A percentile compares a stretch with the other conserved stretches of the same genome.
Conservation (phyloP, 73 alveolate genomes). For the Vitrella brassicaformis region DNA sequence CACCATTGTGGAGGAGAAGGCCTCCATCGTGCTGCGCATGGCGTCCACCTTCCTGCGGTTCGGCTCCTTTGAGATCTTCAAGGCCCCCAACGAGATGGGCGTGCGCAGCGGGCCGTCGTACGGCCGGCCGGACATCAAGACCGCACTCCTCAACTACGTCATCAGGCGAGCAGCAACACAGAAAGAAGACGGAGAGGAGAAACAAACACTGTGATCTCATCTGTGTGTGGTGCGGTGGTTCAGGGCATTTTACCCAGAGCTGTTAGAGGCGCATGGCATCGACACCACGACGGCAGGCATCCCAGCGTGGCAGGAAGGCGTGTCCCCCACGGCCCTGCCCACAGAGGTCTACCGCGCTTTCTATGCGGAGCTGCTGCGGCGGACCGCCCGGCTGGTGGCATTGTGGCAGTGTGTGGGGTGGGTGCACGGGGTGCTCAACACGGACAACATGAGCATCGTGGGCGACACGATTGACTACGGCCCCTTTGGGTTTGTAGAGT, state of each 20-base stretch:
- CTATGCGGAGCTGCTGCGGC: constrained; percentile 44
- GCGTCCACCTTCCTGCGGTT: constrained; percentile 52
- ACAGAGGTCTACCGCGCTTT: constrained; percentile 14
- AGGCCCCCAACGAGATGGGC: constrained; percentile 12
- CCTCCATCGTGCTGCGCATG: constrained; percentile 65
- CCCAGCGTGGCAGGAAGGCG: no score
- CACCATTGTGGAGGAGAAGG: constrained; percentile 43
- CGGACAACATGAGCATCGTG: constrained; percentile 71
- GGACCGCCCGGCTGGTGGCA: constrained; percentile 69
- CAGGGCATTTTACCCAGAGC: neutral
- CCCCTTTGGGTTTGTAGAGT: constrained; percentile 77
- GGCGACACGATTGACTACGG: constrained; percentile 81
- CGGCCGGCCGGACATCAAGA: neutral
- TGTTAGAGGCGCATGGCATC: neutral
- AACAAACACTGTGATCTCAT: no score
- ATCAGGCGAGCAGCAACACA: neutral
- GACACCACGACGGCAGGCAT: no score
- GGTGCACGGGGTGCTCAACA: constrained; percentile 72
- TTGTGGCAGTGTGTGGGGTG: constrained; percentile 63
- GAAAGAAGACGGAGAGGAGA: neutral
- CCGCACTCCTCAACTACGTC: constrained; percentile 36
- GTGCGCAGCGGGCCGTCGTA: constrained; percentile 39
- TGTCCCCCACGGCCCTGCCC: no score
- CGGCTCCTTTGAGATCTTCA: constrained; percentile 50
- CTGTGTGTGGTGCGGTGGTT: no score